A percentile compares a stretch with the other conserved stretches of the same genome.
These are phyloP conservation scores for Bjerkandera adusta DNA, from an alignment of 1,284 basidiomycete species.

Conservation along the genomic window DNA sequence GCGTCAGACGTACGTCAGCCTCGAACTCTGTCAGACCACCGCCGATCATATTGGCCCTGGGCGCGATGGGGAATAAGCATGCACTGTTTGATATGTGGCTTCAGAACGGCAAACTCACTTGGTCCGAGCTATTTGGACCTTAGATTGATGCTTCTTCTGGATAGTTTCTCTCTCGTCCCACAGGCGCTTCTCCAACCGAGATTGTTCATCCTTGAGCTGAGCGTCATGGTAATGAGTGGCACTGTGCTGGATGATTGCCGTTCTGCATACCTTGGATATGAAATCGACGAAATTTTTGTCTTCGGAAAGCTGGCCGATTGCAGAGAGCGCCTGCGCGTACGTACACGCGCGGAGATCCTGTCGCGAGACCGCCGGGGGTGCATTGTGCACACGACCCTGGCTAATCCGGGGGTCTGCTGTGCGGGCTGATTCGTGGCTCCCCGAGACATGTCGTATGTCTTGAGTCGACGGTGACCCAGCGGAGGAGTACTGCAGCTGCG, in stretches of 20 bases:
- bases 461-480: too few species aligned
- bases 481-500: slow-evolving; percentile 47
- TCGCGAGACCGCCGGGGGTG: slow-evolving; percentile 14
- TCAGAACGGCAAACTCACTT: slow-evolving; percentile 46
- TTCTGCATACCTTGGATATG: slow-evolving; percentile 45
- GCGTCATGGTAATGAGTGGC: background rate
- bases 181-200: slow-evolving; percentile 58
- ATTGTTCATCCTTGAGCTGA: slow-evolving; percentile 63
- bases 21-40: slow-evolving; percentile 64
- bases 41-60: slow-evolving; percentile 63
- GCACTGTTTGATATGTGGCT: background rate
- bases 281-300: slow-evolving; percentile 45
- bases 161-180: slow-evolving; percentile 64
- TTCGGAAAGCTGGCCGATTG: slow-evolving; percentile 50
- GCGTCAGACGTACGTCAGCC: slow-evolving; percentile 55
- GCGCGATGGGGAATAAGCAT: slow-evolving; percentile 12
- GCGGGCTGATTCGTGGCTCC: too few species aligned
- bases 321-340: slow-evolving; percentile 65
- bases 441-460: too few species aligned
- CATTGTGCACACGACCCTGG: background rate
- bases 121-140: slow-evolving; percentile 58
- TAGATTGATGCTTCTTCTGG: slow-evolving; percentile 62
- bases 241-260: background rate
- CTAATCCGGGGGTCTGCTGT: background rate
- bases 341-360: slow-evolving; percentile 46